phyloP scores from a whole-genome alignment of 306 rosid genomes.

The Rosa chinensis region DNA sequence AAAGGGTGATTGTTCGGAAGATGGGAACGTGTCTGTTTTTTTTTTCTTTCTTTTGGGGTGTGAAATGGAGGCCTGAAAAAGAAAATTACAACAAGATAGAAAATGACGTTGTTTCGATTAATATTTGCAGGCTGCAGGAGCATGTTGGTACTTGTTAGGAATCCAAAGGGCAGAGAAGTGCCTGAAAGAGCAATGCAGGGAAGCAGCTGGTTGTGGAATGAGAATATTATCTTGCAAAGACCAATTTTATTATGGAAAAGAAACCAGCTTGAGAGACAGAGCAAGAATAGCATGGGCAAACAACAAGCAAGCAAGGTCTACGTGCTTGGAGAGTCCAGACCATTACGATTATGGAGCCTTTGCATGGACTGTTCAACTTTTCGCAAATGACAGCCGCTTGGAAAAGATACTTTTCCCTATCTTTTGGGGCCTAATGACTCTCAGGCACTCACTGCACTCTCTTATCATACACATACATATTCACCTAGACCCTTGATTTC shows the following conservation, averaged over 20 bases:
- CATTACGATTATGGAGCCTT: slow-evolving; percentile 75
- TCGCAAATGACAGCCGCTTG: slow-evolving; percentile 65
- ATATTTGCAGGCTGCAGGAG: slow-evolving; percentile 80
- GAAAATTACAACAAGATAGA: not conserved
- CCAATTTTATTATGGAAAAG: slow-evolving; percentile 63
- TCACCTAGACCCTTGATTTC: not conserved
- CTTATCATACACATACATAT: not conserved
- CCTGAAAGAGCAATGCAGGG: slow-evolving; percentile 62
- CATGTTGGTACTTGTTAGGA: slow-evolving; percentile 96
- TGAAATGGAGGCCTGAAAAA: too few species aligned
- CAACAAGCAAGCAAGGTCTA: slow-evolving; percentile 62
- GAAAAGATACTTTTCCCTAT: slow-evolving; percentile 86
- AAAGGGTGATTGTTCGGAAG: too few species aligned
- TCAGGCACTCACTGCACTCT: slow-evolving; percentile 40
- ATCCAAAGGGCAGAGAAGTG: slow-evolving; percentile 79
- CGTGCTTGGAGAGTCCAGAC: slow-evolving; percentile 54
- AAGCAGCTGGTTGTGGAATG: slow-evolving; percentile 43
- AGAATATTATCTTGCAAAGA: slow-evolving; percentile 59
- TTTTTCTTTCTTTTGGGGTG: too few species aligned
- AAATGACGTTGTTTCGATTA: not conserved
- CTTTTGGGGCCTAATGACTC: slow-evolving; percentile 98
- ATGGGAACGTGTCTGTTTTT: too few species aligned
- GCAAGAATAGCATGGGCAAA: slow-evolving; percentile 62
- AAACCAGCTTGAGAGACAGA: slow-evolving; percentile 37
- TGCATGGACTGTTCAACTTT: slow-evolving; percentile 84